Base-by-base conservation (phyloP, 495 filamentous ascomycete species). In the Penicillium pulvis region DNA sequence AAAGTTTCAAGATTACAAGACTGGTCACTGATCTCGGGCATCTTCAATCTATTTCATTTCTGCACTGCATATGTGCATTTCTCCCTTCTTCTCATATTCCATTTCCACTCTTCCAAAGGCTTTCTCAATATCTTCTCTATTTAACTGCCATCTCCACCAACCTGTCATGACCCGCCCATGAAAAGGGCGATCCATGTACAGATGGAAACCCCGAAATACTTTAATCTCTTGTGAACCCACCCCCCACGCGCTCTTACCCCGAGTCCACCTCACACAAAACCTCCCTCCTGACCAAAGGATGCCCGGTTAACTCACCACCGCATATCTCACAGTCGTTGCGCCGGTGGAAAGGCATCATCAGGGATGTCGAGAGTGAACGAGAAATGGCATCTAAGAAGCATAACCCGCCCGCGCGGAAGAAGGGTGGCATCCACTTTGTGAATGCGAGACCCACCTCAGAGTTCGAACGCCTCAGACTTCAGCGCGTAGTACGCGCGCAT, bases 371-470 rank as follows among this genome's bases (percentile, higher is more conserved):
- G 16, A 20, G 20, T 11, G 24, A 48, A 56, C 39, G 39, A 41
- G 42, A 57, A 51, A 74, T 73, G 72, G 58, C 67, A 9, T 60
- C 71, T n/a, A 59, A 58, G 44, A 71, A 58, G 20, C 71, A 71
- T 60, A 51, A 51, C 19, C 39, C 56, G 17, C 28, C 50, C 16
- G 57, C 62, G 23, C 61, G 62, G 31, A 71, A 68, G 51, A 61
- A 56, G 43, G 70, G 73, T 26, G 59, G 61, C 46, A 73, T 77
- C 33, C 71, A 75, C 48, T 77, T 77, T 26, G 67, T 77, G 57
- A 77, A 77, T 51, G 75, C 75, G 45, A 62, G 73, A 51, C 75
- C 73, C 2, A 17, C 70, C n/a, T 68, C 71, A 14, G 73, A 77
- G 28, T 58, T 45, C 0, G 75, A 77, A 36, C 65, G 68, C 24